Conservation (phyloP, 139 green algal species). For the Haematococcus lacustris region DNA sequence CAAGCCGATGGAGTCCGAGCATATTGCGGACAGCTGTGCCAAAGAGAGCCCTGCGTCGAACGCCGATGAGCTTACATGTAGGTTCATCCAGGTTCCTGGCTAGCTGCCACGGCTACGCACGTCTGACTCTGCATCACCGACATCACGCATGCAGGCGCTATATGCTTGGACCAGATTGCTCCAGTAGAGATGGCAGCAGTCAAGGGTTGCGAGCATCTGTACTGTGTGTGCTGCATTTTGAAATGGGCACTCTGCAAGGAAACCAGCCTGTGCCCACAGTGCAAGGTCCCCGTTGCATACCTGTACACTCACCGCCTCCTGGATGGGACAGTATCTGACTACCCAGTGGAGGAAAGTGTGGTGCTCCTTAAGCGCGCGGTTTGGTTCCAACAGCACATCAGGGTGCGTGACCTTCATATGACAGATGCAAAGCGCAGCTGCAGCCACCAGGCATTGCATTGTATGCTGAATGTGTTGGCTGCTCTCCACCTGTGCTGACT, state of each 20-base stretch:
- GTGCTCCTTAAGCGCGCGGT: conserved; percentile 63
- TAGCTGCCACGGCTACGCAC: neutral
- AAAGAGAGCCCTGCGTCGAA: too few species aligned
- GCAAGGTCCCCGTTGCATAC: conserved; percentile 47
- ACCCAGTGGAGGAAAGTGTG: conserved; percentile 66
- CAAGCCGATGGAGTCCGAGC: too few species aligned
- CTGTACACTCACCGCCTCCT: conserved; percentile 57
- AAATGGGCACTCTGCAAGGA: conserved; percentile 63
- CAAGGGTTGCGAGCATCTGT: conserved; percentile 62
- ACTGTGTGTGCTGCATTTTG: conserved; percentile 80
- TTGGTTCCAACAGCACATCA: conserved; percentile 66
- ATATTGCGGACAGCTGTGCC: too few species aligned
- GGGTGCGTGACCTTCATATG: too few species aligned
- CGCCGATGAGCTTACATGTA: too few species aligned
- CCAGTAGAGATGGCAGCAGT: conserved; percentile 47
- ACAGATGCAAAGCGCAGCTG: too few species aligned
- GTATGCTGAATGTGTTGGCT: too few species aligned
- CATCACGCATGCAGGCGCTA: conserved; percentile 44
- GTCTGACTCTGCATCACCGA: too few species aligned
- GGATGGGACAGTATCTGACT: conserved; percentile 66
- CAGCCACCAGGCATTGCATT: too few species aligned
- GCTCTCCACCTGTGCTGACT: too few species aligned
- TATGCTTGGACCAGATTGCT: conserved; percentile 63
- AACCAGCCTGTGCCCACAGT: conserved; percentile 64
- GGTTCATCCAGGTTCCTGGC: neutral